Evolutionary conservation across 1,139 yeast species (phyloP).

Genomic region (Yamadazyma atlantica): DNA sequence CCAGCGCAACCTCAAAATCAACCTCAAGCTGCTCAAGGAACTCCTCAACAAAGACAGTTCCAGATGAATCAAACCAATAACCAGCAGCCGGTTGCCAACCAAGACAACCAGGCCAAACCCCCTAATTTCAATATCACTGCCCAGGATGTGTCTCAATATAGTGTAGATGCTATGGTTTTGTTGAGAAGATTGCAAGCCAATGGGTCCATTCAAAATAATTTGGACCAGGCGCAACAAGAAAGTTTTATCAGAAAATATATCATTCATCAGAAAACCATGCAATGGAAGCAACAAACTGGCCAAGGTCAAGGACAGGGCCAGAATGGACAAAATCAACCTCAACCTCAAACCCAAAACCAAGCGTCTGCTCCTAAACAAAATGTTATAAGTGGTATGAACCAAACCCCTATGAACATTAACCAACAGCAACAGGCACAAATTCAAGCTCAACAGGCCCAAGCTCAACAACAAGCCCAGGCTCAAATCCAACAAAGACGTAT

Average conservation of each 20-base stretch:
- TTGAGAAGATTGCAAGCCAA: slow-evolving; percentile 39
- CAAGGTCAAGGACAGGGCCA: slow-evolving; percentile 12
- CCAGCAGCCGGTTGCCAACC: slow-evolving; percentile 7
- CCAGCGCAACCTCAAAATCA: slow-evolving; percentile 9
- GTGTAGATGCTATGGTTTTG: slow-evolving; percentile 42
- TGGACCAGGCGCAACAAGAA: slow-evolving; percentile 37
- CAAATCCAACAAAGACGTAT: slow-evolving; percentile 17
- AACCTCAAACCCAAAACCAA: slow-evolving; percentile 1
- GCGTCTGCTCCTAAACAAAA: slow-evolving; percentile 3
- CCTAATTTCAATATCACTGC: slow-evolving; percentile 42
- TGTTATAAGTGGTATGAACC: slow-evolving; percentile 5
- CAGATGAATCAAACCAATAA: slow-evolving; percentile 12
- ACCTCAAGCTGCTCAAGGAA: slow-evolving; percentile 6
- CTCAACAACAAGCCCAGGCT: slow-evolving; percentile 15
- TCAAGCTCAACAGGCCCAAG: slow-evolving; percentile 14
- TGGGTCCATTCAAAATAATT: slow-evolving; percentile 33
- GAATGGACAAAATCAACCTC: not conserved
- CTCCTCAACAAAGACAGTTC: slow-evolving; percentile 6
- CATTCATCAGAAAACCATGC: slow-evolving; percentile 39
- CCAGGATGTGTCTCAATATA: slow-evolving; percentile 42
- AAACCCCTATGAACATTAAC: slow-evolving; percentile 9
- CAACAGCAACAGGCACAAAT: slow-evolving; percentile 14
- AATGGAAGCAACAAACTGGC: slow-evolving; percentile 42
- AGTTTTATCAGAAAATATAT: slow-evolving; percentile 42
- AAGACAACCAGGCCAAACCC: slow-evolving; percentile 21